Evolutionary conservation across 192 early-diverging fungal species (phyloP).

Genomic region (Kappamyces sp.): DNA sequence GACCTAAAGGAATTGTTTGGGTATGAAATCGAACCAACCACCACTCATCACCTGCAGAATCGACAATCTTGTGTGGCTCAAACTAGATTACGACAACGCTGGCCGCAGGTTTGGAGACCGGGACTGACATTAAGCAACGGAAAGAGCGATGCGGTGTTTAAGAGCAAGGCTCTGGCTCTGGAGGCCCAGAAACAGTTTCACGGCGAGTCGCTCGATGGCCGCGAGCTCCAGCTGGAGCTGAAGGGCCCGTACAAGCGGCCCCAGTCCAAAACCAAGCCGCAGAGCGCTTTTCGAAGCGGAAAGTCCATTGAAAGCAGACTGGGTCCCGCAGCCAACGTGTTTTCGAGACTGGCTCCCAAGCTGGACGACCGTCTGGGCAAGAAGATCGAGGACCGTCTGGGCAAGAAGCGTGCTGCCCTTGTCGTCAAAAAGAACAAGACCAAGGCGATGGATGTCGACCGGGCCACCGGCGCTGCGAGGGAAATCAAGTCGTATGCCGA

Average conservation of each 20-base stretch:
- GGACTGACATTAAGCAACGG: neutral
- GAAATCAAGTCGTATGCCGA: neutral
- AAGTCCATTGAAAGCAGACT: neutral
- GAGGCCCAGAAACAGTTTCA: slow-evolving; percentile 3
- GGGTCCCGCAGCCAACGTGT: no score
- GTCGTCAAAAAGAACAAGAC: slow-evolving; percentile 1
- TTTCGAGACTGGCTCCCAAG: neutral
- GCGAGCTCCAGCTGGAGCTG: neutral
- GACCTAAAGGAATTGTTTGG: slow-evolving; percentile 12
- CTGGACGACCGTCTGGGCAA: slow-evolving; percentile 1
- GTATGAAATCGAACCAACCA: slow-evolving; percentile 3
- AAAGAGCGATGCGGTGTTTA: neutral
- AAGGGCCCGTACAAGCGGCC: neutral
- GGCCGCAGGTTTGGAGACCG: neutral
- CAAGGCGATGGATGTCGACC: neutral
- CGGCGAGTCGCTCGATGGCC: slow-evolving; percentile 6
- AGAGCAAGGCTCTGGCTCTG: slow-evolving; percentile 3
- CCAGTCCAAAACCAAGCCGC: neutral
- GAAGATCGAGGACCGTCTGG: slow-evolving; percentile 9
- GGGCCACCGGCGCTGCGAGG: neutral
- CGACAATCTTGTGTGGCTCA: neutral
- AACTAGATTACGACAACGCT: slow-evolving; percentile 8
- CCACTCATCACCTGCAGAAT: neutral
- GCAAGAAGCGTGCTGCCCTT: slow-evolving; percentile 4
- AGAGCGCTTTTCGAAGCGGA: slow-evolving; percentile 8